Evolutionary conservation across 768 basidiomycete species (phyloP).

Genomic region (Lentinula lateritia): DNA sequence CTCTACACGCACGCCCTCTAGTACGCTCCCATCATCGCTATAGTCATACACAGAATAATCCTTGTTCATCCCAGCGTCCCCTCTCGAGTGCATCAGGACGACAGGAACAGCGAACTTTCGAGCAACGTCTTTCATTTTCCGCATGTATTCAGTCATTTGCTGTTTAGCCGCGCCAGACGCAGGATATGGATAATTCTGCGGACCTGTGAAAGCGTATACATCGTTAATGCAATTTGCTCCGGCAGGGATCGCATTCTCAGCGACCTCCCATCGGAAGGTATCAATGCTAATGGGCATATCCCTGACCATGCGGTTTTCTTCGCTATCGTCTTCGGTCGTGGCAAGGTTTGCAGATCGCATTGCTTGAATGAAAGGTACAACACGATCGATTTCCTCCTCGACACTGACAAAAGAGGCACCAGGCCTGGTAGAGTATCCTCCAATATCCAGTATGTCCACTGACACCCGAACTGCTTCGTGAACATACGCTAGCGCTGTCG

Average conservation of each 20-base stretch:
- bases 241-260: constrained; percentile 63
- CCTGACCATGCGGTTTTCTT: constrained; percentile 1
- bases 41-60: constrained; percentile 46
- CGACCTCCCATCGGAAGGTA: constrained; percentile 84
- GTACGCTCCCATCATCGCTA: constrained; percentile 37
- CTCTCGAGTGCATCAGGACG: constrained; percentile 92
- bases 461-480: constrained; percentile 44
- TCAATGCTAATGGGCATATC: constrained; percentile 71
- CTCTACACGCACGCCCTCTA: constrained; percentile 67
- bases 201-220: constrained; percentile 76
- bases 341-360: constrained; percentile 35
- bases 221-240: constrained; percentile 96
- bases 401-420: constrained; percentile 59
- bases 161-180: constrained; percentile 15
- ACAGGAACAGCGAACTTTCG: constrained; percentile 69
- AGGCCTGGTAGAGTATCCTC: constrained; percentile 91
- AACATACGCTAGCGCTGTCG: constrained; percentile 51
- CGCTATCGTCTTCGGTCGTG: not conserved
- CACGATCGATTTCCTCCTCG: constrained; percentile 68
- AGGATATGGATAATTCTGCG: constrained; percentile 31
- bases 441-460: constrained; percentile 83
- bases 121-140: constrained; percentile 61
- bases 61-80: constrained; percentile 74
- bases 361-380: constrained; percentile 63
- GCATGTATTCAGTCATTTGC: constrained; percentile 33